Percentiles rank a stretch among this genome's conserved stretches.
Evolutionary conservation across 129 eudicot genomes (phyloP).

Genomic region (Saussurea involucrata): DNA sequence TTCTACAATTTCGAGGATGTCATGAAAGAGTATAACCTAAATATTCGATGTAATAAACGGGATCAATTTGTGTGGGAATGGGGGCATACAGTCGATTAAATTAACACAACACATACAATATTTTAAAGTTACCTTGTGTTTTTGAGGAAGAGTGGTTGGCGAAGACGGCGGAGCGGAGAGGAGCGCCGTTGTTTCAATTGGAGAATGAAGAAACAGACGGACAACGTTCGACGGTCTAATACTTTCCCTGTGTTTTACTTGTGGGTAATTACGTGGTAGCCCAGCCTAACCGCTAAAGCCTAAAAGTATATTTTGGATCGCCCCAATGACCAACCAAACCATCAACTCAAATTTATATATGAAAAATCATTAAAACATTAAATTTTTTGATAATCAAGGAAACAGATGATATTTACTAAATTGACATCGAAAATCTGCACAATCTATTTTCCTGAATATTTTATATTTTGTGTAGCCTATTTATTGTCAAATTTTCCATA

Average conservation of each 20-base stretch:
- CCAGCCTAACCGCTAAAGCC: neutral
- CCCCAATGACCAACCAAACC: conserved; percentile 8
- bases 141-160: conserved; percentile 6
- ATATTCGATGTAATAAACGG: neutral
- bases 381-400: too few relatives aligned
- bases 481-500: too few relatives aligned
- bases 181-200: conserved; percentile 20
- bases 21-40: conserved; percentile 12
- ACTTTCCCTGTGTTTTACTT: neutral
- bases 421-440: too few relatives aligned
- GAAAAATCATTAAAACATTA: too few relatives aligned
- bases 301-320: neutral
- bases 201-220: neutral
- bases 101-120: neutral
- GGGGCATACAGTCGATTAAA: neutral
- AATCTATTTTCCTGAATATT: too few relatives aligned
- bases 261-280: neutral
- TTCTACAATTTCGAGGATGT: conserved; percentile 9
- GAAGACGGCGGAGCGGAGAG: conserved; percentile 19
- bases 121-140: conserved; percentile 12
- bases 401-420: too few relatives aligned
- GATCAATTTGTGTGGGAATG: neutral
- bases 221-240: neutral
- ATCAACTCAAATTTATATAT: neutral
- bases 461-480: too few relatives aligned